Evolutionary conservation across 495 filamentous ascomycete species (phyloP), one percentile per base, ranked within the genome.

Genomic region (Daldinia grandis): DNA sequence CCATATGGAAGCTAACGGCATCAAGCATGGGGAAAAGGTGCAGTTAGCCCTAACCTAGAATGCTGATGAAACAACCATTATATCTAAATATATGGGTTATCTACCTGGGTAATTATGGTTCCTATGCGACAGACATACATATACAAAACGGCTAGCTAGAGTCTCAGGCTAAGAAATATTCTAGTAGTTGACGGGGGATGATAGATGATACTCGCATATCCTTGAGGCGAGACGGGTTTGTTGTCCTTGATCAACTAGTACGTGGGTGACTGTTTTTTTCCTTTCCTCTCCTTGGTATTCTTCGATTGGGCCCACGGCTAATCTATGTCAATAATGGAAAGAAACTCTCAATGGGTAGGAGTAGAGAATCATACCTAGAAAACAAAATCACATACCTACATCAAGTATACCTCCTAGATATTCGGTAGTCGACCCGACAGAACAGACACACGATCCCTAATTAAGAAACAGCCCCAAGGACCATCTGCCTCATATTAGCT

Each of bases 401-500:
- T 35, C 31, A n/a, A 14, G 12, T 27, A 47, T 47, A 21, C 6
- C 17, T 24, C 17, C 42, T 5, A 17, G 25, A 15, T 6, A 28
- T n/a, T 33, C 5, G 12, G 30, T 24, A 57, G 6, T 9, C 19
- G 21, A 28, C 42, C 35, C 47, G 35, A 55, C 47, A 21, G 38
- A 17, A 35, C 8, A 38, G 62, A 31, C 8, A 42, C 10, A 4
- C 25, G 1, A 47, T 5, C 28, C 15, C 38, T 19, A 57, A 37
- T 24, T 27, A 15, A 57, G 42, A 47, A 5, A 28, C 28, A 53
- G 8, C 25, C 3, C 5, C 27, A 10, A 24, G 24, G 9, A 50
- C 9, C 37, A 54, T 59, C 19, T 50, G 4, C 10, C 57, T 60
- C 64, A 67, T 67, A 67, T 27, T 55, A 31, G 24, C 56, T 60